Evolutionary conservation across 2,329 filamentous ascomycete species (phyloP), one percentile per base, ranked within the genome.

Genomic region (Fusarium duplospermum): DNA sequence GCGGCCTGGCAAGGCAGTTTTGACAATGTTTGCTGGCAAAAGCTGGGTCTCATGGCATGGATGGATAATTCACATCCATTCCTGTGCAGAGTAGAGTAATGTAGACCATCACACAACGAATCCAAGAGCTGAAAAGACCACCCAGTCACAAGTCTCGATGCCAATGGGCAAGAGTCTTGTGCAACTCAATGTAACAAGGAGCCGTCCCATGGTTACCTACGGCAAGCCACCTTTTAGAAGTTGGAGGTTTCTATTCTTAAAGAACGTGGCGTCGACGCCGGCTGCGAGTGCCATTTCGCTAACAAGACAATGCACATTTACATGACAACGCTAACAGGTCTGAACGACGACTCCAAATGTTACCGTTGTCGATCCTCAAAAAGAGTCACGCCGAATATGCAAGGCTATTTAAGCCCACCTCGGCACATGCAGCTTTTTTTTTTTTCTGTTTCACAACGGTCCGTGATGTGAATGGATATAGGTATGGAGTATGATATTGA

Each of bases 191-290:
- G 62, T 38, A 50, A 62, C 13, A 33, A 58, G 24, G 52, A 59
- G 47, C 24, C 42, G 42, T 47, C 33, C 33, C 27, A 29, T 33
- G 33, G n/a, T 54, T 13, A 24, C 18, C 8, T 29, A 8, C n/a
- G 22, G 33, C 10, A 54, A 38, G 31, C 22, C 64, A 64, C 42
- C 38, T 33, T 22, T 20, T 40, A 31, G 27, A 40, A 40, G 29
- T 38, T 64, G 52, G 52, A 13, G 29, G 73, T 68, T 73, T 71
- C 76, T 77, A 76, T 76, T 75, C 74, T 56, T 72, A 45, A 74
- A 60, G 24, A 31, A 68, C 38, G 59, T 36, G 65, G 64, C 36
- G 58, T 67, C 42, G 40, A 73, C 42, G 22, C 64, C 52, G 52
- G 29, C 67, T 73, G 63, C 65, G 66, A 63, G 24, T 52, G 38